Evolutionary conservation across 768 basidiomycete species (phyloP).

Genomic region (Floccularia luteovirens): DNA sequence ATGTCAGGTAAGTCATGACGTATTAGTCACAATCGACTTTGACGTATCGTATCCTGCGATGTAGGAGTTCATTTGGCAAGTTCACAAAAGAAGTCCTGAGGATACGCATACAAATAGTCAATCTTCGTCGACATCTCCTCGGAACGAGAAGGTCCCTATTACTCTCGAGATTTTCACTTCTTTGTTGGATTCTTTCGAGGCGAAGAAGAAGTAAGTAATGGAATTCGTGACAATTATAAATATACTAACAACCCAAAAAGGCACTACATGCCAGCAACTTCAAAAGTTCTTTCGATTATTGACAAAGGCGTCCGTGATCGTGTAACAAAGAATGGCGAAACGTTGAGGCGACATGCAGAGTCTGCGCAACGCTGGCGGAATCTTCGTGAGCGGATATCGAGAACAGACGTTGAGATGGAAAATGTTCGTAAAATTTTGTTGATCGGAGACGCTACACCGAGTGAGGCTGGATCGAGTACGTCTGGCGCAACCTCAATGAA

Average conservation of each 20-base stretch:
- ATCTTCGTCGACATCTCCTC: slow-evolving; percentile 36
- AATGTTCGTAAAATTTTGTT: slow-evolving; percentile 52
- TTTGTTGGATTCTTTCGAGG: slow-evolving; percentile 71
- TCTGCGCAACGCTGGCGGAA: slow-evolving; percentile 82
- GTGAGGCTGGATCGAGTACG: slow-evolving; percentile 65
- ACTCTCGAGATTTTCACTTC: slow-evolving; percentile 58
- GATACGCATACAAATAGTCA: slow-evolving; percentile 31
- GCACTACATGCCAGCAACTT: slow-evolving; percentile 92
- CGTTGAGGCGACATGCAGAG: slow-evolving; percentile 82
- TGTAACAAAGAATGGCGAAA: slow-evolving; percentile 95
- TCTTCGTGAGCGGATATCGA: slow-evolving; percentile 68
- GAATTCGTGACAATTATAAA: slow-evolving; percentile 5
- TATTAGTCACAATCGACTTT: slow-evolving; percentile 5
- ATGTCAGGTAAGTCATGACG: slow-evolving; percentile 66
- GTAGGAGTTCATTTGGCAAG: slow-evolving; percentile 87
- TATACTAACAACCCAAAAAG: slow-evolving; percentile 27
- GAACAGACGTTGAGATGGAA: slow-evolving; percentile 83
- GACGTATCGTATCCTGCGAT: slow-evolving; percentile 5
- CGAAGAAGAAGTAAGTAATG: slow-evolving; percentile 75
- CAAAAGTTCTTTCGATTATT: slow-evolving; percentile 87
- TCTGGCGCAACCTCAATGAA: slow-evolving; percentile 47
- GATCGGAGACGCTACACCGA: slow-evolving; percentile 40
- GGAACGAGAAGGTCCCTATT: slow-evolving; percentile 43
- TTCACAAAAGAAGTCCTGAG: slow-evolving; percentile 49
- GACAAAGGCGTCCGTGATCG: slow-evolving; percentile 91